A percentile compares a stretch with the other conserved stretches of the same genome.
These are phyloP conservation scores for Aspergillus leporis DNA, from an alignment of 495 filamentous ascomycete species.

Conservation along the genomic window DNA sequence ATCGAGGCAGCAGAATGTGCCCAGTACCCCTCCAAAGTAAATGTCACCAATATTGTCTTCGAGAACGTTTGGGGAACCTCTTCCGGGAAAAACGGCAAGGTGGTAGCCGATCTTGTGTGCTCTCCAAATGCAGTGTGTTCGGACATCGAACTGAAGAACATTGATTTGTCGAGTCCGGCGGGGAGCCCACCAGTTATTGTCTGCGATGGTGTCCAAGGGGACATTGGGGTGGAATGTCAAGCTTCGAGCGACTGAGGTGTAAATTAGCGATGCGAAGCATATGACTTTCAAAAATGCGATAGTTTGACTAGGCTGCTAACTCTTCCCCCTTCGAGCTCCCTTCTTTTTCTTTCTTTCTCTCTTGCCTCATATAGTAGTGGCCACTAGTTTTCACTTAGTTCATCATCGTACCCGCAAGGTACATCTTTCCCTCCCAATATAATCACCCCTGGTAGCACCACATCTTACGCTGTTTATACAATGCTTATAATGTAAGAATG, in stretches of 20 bases:
- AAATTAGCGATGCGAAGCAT: neutral
- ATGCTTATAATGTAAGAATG: neutral
- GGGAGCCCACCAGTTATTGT: conserved; percentile 47
- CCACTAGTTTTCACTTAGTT: neutral
- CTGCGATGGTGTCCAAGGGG: conserved; percentile 54
- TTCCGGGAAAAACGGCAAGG: conserved; percentile 49
- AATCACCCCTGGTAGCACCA: neutral
- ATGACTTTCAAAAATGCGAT: too few relatives aligned
- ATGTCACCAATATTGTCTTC: conserved; percentile 56
- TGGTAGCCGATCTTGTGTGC: conserved; percentile 52
- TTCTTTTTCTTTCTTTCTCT: too few relatives aligned
- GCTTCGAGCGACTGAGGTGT: neutral
- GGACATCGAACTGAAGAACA: conserved; percentile 50
- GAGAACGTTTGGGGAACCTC: conserved; percentile 56
- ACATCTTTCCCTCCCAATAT: neutral
- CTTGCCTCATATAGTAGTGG: neutral
- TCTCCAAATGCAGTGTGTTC: conserved; percentile 56
- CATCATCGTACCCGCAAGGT: neutral
- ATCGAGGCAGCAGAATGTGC: conserved; percentile 50
- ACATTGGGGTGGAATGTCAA: conserved; percentile 48
- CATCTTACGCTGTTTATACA: neutral
- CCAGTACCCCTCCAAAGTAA: conserved; percentile 51
- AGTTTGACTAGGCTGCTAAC: too few relatives aligned
- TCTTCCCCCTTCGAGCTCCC: too few relatives aligned
- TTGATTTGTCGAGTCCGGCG: conserved; percentile 50